Base-by-base conservation (phyloP, 345 rosid species). In the Salix arbutifolia region DNA sequence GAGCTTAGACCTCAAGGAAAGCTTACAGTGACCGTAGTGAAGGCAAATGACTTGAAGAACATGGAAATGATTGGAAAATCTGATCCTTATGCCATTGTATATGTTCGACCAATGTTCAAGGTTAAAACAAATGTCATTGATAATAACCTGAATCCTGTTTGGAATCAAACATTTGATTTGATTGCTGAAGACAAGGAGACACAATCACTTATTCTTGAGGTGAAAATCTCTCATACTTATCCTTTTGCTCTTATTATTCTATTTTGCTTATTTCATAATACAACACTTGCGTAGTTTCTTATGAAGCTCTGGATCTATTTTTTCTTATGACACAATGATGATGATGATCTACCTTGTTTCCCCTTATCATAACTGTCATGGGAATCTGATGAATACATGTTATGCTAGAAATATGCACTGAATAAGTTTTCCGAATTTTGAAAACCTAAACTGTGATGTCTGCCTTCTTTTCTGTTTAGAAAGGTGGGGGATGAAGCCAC, bases 131-230 rank as follows among this genome's bases (percentile, higher is more conserved):
- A 88, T 28, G 86, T 86, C 26, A 83, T 96, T 58, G 98, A 94
- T 9, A 96, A 92, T 89, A 92, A 96, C 87, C 87, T 96, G 74
- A 92, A 92, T 85, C 99, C 99, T 80, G 87, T 91, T 70, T 96
- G 97, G 97, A 87, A 96, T 81, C 89, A 94, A 82, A 79, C 92
- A 44, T 96, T 90, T 62, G 96, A 91, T 73, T 69, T 96, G 88
- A 90, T 96, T 78, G 97, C 89, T 65, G 99, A 96, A 83, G 98
- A 96, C 91, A 94, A 91, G 88, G 99, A 96, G 87, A 96, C 97
- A 0, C 99, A 96, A 73, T 87, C 87, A 11, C 90, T 92, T 70
- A 80, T 84, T 68, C 50, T 96, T 74, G 97, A 96, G 98, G 99
- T 96, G 74, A 50, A 48, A 40, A 62, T 19, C 70, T 33, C 75